phyloP scores from a whole-genome alignment of 2,329 filamentous ascomycete genomes.

The Fusarium goolgardi region DNA sequence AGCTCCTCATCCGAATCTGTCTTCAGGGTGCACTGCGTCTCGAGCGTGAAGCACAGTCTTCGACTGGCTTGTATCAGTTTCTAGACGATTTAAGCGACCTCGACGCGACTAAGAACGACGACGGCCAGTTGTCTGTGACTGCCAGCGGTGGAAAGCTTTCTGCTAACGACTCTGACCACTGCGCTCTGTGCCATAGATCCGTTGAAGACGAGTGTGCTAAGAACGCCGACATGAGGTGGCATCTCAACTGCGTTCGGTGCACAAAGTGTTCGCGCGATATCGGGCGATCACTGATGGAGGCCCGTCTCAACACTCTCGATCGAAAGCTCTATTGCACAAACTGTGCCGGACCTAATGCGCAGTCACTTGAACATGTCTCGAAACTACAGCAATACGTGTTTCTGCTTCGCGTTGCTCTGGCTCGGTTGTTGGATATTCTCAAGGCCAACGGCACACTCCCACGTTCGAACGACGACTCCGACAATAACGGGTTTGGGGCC shows the following conservation, averaged over 20 bases:
- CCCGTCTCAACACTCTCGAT: conserved; percentile 75
- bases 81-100: conserved; percentile 85
- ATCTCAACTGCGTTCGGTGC: conserved; percentile 84
- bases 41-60: conserved; percentile 81
- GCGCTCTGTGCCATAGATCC: conserved; percentile 81
- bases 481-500: conserved; percentile 49
- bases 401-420: conserved; percentile 89
- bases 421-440: conserved; percentile 87
- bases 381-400: conserved; percentile 96
- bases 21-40: conserved; percentile 92
- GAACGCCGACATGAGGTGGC: conserved; percentile 81
- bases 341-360: conserved; percentile 68
- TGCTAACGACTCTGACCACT: conserved; percentile 85
- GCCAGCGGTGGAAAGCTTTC: conserved; percentile 74
- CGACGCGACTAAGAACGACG: conserved; percentile 79
- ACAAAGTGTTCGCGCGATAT: conserved; percentile 73
- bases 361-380: conserved; percentile 77
- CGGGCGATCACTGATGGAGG: conserved; percentile 74
- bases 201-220: conserved; percentile 95
- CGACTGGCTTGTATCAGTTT: conserved; percentile 83
- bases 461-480: conserved; percentile 77
- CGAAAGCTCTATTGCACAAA: conserved; percentile 76
- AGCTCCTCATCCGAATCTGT: conserved; percentile 96
- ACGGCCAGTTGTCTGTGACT: conserved; percentile 74
- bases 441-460: conserved; percentile 85